Evolutionary conservation across 116 monocot genomes (phyloP).

Genomic region (Thalassia testudinum): DNA sequence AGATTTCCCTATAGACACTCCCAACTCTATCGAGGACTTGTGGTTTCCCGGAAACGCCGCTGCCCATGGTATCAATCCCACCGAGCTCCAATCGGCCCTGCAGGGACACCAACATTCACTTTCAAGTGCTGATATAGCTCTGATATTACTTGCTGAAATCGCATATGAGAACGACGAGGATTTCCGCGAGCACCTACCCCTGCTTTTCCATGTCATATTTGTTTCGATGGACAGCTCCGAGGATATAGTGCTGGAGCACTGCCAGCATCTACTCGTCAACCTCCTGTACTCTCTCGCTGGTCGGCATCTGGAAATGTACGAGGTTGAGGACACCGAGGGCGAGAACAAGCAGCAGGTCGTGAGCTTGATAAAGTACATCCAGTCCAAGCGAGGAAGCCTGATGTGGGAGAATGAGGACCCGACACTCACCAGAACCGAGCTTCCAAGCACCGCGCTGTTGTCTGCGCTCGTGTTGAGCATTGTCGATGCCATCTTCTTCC

Average conservation of each 20-base stretch:
- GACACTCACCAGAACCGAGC: conserved; percentile 54
- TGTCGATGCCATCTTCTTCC: conserved; percentile 96
- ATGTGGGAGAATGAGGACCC: conserved; percentile 99
- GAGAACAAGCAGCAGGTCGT: conserved; percentile 91
- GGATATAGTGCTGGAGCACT: conserved; percentile 95
- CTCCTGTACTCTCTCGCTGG: conserved; percentile 93
- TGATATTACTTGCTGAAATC: conserved; percentile 92
- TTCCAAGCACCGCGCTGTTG: conserved; percentile 66
- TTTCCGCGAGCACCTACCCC: conserved; percentile 85
- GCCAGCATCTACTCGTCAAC: conserved; percentile 90
- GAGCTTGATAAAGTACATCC: conserved; percentile 91
- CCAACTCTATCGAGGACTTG: conserved; percentile 69
- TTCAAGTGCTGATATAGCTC: conserved; percentile 85
- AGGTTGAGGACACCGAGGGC: conserved; percentile 61
- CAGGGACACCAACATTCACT: conserved; percentile 74
- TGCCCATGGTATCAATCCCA: conserved; percentile 58
- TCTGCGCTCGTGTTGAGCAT: conserved; percentile 85
- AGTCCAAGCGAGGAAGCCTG: conserved; percentile 80
- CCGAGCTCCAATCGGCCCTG: conserved; percentile 71
- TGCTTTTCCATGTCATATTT: conserved; percentile 88
- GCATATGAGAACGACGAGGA: conserved; percentile 99
- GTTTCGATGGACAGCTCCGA: conserved; percentile 99
- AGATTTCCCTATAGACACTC: conserved; percentile 68
- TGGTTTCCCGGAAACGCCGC: conserved; percentile 37
- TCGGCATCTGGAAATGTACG: conserved; percentile 82